phyloP scores from a whole-genome alignment of 192 early-diverging fungal species.

The Coemansia sp. region DNA sequence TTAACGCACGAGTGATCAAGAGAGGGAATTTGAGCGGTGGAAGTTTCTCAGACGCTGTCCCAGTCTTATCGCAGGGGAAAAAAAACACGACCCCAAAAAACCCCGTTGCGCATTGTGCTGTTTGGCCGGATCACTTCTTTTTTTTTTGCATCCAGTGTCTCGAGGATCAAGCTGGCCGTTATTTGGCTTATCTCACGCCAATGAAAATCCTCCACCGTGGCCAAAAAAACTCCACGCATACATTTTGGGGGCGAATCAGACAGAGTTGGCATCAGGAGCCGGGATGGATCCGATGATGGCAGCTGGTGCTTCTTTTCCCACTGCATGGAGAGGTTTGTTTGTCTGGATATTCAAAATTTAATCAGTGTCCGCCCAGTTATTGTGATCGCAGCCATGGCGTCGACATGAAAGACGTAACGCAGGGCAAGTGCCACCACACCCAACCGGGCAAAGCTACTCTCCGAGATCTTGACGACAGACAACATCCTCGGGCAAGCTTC shows the following conservation, averaged over 20 bases:
- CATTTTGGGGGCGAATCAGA: too few relatives aligned
- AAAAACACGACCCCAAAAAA: too few relatives aligned
- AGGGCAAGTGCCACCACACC: conserved; percentile 31
- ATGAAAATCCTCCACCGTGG: conserved; percentile 45
- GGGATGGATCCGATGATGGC: too few relatives aligned
- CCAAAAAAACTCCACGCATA: too few relatives aligned
- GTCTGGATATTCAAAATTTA: background rate
- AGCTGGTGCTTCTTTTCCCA: too few relatives aligned
- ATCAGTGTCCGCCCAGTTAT: conserved; percentile 32
- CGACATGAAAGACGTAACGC: conserved; percentile 38
- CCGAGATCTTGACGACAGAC: conserved; percentile 52
- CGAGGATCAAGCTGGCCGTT: too few relatives aligned
- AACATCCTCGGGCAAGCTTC: conserved; percentile 46
- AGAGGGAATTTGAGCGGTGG: too few relatives aligned
- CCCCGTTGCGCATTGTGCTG: too few relatives aligned
- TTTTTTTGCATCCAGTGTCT: too few relatives aligned
- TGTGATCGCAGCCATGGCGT: conserved; percentile 39
- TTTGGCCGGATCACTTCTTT: too few relatives aligned
- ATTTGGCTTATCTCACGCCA: conserved; percentile 29
- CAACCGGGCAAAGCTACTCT: conserved; percentile 32
- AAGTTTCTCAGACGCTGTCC: conserved; percentile 26
- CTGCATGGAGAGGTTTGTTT: background rate
- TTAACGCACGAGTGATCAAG: too few relatives aligned
- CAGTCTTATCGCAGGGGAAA: background rate
- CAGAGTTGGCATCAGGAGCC: too few relatives aligned